phyloP scores from a whole-genome alignment of 192 early-diverging fungal species.

The Umbelopsis vinacea region DNA sequence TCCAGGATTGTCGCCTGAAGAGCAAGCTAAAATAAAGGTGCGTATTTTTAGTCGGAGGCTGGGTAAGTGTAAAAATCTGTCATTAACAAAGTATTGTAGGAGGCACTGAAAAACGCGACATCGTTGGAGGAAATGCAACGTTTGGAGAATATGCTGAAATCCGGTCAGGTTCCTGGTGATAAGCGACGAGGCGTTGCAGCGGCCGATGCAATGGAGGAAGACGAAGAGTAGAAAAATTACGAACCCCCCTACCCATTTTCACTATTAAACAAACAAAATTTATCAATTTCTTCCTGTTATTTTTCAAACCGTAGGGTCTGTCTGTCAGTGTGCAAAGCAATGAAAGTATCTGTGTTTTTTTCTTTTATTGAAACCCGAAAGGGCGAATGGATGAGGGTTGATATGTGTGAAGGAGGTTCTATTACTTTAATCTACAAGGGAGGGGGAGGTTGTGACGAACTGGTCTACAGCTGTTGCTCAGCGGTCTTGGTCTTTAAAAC shows the following conservation, averaged over 20 bases:
- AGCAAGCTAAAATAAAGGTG: slow-evolving; percentile 69
- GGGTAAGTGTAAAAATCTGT: neutral
- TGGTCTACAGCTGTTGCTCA: neutral
- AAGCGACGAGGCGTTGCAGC: slow-evolving; percentile 11
- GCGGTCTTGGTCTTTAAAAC: neutral
- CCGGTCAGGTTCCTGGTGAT: slow-evolving; percentile 52
- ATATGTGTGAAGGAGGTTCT: slow-evolving; percentile 1
- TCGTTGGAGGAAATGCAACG: slow-evolving; percentile 76
- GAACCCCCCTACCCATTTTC: neutral
- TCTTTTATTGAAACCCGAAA: too few relatives aligned
- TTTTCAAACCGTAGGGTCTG: too few relatives aligned
- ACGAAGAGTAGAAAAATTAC: slow-evolving; percentile 20
- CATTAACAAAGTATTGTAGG: slow-evolving; percentile 29
- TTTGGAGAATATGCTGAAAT: slow-evolving; percentile 70
- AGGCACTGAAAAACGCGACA: slow-evolving; percentile 74
- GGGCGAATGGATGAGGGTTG: neutral
- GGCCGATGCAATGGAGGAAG: slow-evolving; percentile 25
- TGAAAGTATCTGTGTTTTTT: too few relatives aligned
- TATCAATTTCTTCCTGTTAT: neutral
- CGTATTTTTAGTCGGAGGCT: neutral
- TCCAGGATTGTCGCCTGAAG: slow-evolving; percentile 65
- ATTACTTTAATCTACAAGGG: neutral
- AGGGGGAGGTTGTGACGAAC: neutral
- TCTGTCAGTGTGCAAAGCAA: too few relatives aligned
- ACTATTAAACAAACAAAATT: neutral